Conservation (phyloP, 768 basidiomycete genomes). For the Tricholoma furcatifolium region DNA sequence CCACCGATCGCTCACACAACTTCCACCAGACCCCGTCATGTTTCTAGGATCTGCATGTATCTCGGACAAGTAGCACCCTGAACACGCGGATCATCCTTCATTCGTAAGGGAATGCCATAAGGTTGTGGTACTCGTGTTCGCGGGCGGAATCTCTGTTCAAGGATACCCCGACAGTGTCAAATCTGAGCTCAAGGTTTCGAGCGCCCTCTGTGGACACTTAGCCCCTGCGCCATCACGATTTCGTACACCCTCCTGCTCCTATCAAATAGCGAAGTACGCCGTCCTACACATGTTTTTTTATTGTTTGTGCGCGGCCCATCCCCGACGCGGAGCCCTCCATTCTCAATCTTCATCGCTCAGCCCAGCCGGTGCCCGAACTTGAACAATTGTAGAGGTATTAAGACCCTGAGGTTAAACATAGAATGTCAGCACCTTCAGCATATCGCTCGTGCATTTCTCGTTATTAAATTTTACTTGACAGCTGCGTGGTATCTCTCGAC, state of each 20-base stretch:
- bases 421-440: too few species aligned
- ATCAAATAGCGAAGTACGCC: too few species aligned
- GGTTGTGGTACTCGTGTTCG: background rate
- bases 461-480: too few species aligned
- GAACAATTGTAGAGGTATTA: too few species aligned
- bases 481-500: too few species aligned
- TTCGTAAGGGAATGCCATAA: background rate
- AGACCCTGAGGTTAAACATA: too few species aligned
- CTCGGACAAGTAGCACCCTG: background rate
- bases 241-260: background rate
- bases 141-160: too few species aligned
- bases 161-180: background rate
- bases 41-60: background rate
- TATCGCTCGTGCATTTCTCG: too few species aligned
- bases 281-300: background rate
- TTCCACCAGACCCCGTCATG: background rate
- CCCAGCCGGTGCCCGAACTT: too few species aligned
- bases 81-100: background rate
- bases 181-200: background rate
- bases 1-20: constrained; percentile 1
- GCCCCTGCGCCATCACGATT: constrained; percentile 3
- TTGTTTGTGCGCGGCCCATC: background rate
- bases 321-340: too few species aligned
- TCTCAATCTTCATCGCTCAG: too few species aligned
- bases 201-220: background rate